phyloP scores from a whole-genome alignment of 176 grass and related monocot species.

The Rhynchospora tenuis region DNA sequence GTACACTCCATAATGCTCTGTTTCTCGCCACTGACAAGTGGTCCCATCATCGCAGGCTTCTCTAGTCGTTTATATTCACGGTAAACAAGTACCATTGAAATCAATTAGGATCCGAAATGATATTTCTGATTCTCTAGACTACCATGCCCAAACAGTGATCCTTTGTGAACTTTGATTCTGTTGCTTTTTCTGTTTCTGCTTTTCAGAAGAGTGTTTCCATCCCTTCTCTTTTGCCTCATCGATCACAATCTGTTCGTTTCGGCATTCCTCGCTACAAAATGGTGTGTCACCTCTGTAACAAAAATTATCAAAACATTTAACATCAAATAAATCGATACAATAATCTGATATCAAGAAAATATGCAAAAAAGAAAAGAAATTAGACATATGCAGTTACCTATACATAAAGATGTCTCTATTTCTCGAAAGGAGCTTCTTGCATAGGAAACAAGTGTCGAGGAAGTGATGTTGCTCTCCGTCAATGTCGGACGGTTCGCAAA shows the following conservation, averaged over 20 bases:
- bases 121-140: conserved; percentile 28
- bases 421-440: conserved; percentile 50
- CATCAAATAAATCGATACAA: conserved; percentile 17
- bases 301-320: neutral
- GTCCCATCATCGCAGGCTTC: neutral
- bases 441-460: conserved; percentile 82
- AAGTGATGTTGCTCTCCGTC: conserved; percentile 50
- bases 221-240: conserved; percentile 58
- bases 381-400: conserved; percentile 24
- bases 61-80: neutral
- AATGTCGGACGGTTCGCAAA: conserved; percentile 47
- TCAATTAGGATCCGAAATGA: conserved; percentile 10
- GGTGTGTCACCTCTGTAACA: conserved; percentile 72
- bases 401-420: conserved; percentile 97
- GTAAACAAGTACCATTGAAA: neutral
- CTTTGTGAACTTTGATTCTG: conserved; percentile 43
- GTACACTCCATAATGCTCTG: neutral
- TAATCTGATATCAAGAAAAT: neutral
- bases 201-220: conserved; percentile 13
- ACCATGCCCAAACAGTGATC: conserved; percentile 52
- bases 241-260: conserved; percentile 83
- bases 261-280: conserved; percentile 96
- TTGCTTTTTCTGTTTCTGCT: conserved; percentile 18
- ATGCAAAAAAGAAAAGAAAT: neutral
- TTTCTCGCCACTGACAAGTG: conserved; percentile 6